Percentiles rank a stretch among this genome's conserved stretches.
These are phyloP conservation scores for Amphicarpaea edgeworthii DNA, from an alignment of 306 rosid genomes.

Conservation along the genomic window DNA sequence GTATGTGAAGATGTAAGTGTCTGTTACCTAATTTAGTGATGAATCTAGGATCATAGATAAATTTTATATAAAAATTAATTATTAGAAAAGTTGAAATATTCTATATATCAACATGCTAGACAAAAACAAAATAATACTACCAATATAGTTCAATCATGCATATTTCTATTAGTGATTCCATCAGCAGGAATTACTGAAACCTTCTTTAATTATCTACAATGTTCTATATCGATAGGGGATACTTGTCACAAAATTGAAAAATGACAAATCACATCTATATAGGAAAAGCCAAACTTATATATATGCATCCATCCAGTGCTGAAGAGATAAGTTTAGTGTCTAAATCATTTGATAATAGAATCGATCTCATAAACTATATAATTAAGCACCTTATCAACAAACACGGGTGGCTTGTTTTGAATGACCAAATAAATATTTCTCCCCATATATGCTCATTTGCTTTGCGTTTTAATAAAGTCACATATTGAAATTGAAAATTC, in stretches of 20 bases:
- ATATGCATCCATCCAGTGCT: background rate
- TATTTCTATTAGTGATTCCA: background rate
- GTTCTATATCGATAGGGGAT: background rate
- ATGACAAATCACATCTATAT: conserved; percentile 5
- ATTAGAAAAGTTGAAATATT: too few species aligned
- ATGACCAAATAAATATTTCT: background rate
- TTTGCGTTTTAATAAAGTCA: background rate
- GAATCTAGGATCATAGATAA: too few species aligned
- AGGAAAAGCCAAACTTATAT: background rate
- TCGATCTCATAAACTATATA: background rate
- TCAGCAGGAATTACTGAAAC: conserved; percentile 37
- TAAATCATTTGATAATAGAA: conserved; percentile 32
- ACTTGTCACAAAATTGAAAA: conserved; percentile 23
- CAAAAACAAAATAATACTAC: too few species aligned
- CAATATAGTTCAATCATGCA: background rate
- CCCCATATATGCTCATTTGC: background rate
- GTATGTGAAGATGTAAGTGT: too few species aligned
- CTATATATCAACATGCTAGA: too few species aligned
- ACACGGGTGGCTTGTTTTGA: background rate
- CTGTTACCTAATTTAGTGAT: too few species aligned
- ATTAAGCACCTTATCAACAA: background rate
- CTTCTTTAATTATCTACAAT: conserved; percentile 6
- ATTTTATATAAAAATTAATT: too few species aligned
- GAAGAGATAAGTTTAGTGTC: conserved; percentile 15
- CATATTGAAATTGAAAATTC: background rate